Conservation (phyloP, 2,329 filamentous ascomycete genomes). For the Fusarium euwallaceae region DNA sequence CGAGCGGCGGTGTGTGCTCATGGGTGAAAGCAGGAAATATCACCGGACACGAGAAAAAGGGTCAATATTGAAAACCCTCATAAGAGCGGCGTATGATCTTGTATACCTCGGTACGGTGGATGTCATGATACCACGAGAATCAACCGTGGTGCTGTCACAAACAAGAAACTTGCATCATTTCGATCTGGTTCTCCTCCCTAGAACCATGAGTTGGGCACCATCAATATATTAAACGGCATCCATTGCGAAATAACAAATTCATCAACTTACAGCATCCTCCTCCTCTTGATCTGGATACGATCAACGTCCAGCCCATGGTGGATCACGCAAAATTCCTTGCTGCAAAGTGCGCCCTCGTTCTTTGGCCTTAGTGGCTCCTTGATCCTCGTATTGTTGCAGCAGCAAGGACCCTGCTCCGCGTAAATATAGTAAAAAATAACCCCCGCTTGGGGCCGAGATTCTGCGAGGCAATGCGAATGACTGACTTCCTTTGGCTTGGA, state of each 20-base stretch:
- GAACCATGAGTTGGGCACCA: neutral
- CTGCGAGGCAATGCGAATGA: constrained; percentile 16
- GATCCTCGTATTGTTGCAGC: constrained; percentile 37
- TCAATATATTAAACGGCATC: neutral
- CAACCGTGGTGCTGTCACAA: neutral
- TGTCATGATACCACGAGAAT: neutral
- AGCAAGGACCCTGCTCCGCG: constrained; percentile 25
- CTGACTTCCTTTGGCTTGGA: neutral
- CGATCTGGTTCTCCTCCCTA: neutral
- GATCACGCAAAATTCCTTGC: constrained; percentile 6
- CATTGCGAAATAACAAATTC: neutral
- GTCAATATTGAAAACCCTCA: constrained; percentile 9
- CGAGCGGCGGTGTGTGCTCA: constrained; percentile 23
- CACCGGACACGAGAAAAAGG: constrained; percentile 18
- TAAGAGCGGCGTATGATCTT: neutral
- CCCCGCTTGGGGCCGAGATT: constrained; percentile 17
- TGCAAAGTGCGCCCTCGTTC: neutral
- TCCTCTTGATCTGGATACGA: constrained; percentile 9
- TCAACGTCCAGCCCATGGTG: constrained; percentile 12
- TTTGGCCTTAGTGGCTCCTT: constrained; percentile 13
- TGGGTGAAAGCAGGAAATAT: constrained; percentile 11
- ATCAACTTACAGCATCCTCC: neutral
- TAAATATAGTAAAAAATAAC: constrained; percentile 35
- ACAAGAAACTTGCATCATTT: neutral
- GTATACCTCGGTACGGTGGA: neutral